Evolutionary conservation across 1,284 basidiomycete species (phyloP), one percentile per base, ranked within the genome.

Genomic region (Ustilago tritici): DNA sequence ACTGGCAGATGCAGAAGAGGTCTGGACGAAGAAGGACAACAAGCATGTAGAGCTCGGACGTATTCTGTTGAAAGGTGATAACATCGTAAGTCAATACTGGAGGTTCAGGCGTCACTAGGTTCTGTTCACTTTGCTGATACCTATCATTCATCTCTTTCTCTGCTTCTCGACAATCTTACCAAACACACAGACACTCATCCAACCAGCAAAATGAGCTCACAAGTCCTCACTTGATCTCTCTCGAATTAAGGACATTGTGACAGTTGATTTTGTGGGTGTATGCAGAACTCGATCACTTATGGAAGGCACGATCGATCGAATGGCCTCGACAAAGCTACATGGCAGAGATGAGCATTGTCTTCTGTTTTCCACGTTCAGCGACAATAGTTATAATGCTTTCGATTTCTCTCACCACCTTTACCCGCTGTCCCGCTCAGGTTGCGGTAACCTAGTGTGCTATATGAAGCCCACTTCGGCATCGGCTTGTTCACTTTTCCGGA

Each of bases 1-100:
- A 28, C 89, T 98, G n/a, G 95, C 98, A 83, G 94, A 98, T 72
- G 94, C 96, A 46, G 91, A 91, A 69, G 97, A 99, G 87, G 93
- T 98, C 8, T 96, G 91, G 86, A 70, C 71, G 23, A 79, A 76
- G 54, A 72, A 81, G 52, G 81, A 72, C 52, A 78, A 79, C 60
- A 80, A 78, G 58, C 70, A 79, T n/a, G 75, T 76, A 59, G 73
- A 80, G 55, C 78, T 84, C 31, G 84, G 82, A 10, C 78, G 81
- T 23, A 77, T 83, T 56, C 58, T 83, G 64, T 67, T 83, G 60
- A 83, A 83, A 70, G 82, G 82, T 5, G 82, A 83, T 61, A 83
- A 83, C 56, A 83, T 83, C 32, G 80, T 82, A 72, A 68, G 80
- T 81, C 41, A 12, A 38, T 12, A 17, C n/a, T 15, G 9, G 6